Evolutionary conservation across 768 basidiomycete genomes (phyloP), one percentile per base, ranked within the genome.

Genomic region (Cytidiella melzeri): DNA sequence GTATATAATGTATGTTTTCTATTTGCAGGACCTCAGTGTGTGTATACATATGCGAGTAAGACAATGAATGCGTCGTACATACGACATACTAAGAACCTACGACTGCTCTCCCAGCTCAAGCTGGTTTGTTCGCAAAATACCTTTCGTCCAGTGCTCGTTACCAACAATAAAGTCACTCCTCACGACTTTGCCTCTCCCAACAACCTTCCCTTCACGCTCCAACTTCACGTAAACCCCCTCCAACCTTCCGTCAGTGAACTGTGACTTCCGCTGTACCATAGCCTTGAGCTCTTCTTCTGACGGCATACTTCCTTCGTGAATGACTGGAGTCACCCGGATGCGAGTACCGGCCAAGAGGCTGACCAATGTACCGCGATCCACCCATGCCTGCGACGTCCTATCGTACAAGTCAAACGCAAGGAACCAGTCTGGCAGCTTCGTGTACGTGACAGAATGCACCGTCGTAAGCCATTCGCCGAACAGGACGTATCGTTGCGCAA

Each of bases 401-500:
- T 83, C 81, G 58, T 75, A 81, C 30, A 81, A 47, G 55, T 81
- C 80, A 57, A 77, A 83, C 2, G 78, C 80, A 47, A 83, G 59
- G 63, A 84, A 81, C 37, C 65, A 69, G 54, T 75, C 75, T 1
- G 79, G 77, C 9, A 84, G 74, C 15, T 60, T 58, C 6, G 73
- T 70, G 62, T 83, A 83, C 3, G 74, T 60, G 43, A 83, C 79
- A 4, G 80, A 81, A 61, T 83, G 81, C 12, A 76, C 80, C 26
- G 76, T 79, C 36, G 68, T 76, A 58, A 80, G 66, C 80, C 82
- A 83, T 61, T 84, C 81, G 26, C 82, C 82, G 53, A 73, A 83
- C 5, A 83, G 66, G 24, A 81, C 72, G 53, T 73, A 83, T 2
- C 81, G 71, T 59, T 80, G 75, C 7, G 78, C 62, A 55, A 78